Evolutionary conservation across 306 rosid genomes (phyloP).

Genomic region (Vigna hirtella): DNA sequence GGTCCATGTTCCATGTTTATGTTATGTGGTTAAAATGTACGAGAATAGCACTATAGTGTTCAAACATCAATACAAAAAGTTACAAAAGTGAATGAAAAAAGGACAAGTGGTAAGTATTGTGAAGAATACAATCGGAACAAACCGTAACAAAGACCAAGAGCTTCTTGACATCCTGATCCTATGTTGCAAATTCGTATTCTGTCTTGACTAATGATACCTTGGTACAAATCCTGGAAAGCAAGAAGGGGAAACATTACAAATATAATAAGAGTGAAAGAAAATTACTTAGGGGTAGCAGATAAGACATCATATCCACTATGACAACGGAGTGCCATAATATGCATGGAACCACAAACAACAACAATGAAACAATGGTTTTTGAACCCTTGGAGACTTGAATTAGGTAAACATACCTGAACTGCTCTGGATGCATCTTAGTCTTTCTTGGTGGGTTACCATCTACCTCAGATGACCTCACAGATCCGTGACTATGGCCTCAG

Average conservation of each 20-base stretch:
- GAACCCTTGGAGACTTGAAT: conserved; percentile 18
- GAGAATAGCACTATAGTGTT: conserved; percentile 9
- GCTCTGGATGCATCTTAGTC: conserved; percentile 42
- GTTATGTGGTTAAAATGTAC: conserved; percentile 14
- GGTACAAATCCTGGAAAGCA: conserved; percentile 47
- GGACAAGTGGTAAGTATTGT: conserved; percentile 12
- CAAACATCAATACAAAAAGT: background rate
- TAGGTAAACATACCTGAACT: conserved; percentile 58
- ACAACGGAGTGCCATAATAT: background rate
- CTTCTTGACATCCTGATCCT: conserved; percentile 36
- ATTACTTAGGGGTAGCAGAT: background rate
- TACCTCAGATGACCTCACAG: conserved; percentile 48
- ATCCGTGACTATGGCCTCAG: conserved; percentile 50
- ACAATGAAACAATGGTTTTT: conserved; percentile 3
- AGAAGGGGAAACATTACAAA: background rate
- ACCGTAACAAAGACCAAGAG: conserved; percentile 34
- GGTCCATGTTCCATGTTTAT: background rate
- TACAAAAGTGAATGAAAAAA: conserved; percentile 19
- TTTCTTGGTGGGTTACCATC: conserved; percentile 45
- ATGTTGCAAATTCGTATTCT: conserved; percentile 28
- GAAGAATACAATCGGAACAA: conserved; percentile 32
- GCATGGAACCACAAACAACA: conserved; percentile 20
- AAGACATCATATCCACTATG: conserved; percentile 22
- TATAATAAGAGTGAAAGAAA: conserved; percentile 17
- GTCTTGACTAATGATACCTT: conserved; percentile 31